A percentile compares a stretch with the other conserved stretches of the same genome.
phyloP scores from a whole-genome alignment of 441 rosid species.

The Euphorbia neoarborescens region DNA sequence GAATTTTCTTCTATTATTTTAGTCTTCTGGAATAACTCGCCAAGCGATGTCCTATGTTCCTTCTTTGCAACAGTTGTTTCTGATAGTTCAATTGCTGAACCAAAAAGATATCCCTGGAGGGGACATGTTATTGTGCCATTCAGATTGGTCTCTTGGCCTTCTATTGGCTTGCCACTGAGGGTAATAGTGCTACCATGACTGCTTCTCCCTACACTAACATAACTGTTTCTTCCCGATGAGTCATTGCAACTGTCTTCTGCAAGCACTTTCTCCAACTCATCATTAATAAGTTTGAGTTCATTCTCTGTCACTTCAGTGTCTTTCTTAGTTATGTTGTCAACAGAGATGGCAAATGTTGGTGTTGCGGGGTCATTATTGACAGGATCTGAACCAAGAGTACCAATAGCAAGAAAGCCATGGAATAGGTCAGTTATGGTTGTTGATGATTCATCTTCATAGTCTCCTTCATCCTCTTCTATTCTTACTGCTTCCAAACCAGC shows the following conservation, averaged over 20 bases:
- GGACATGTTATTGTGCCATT: conserved; percentile 52
- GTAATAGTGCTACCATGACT: conserved; percentile 72
- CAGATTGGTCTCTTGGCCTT: conserved; percentile 40
- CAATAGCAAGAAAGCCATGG: conserved; percentile 75
- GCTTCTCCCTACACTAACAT: conserved; percentile 65
- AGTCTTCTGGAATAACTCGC: conserved; percentile 67
- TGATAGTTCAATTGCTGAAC: conserved; percentile 64
- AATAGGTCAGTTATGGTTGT: conserved; percentile 52
- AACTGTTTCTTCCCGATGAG: conserved; percentile 67
- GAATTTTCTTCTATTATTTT: conserved; percentile 44
- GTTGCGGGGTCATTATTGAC: conserved; percentile 44
- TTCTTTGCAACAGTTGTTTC: conserved; percentile 57
- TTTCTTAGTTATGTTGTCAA: conserved; percentile 56
- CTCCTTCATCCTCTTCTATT: conserved; percentile 47
- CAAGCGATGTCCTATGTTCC: conserved; percentile 65
- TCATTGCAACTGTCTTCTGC: conserved; percentile 51
- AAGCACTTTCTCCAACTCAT: conserved; percentile 65
- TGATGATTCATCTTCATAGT: conserved; percentile 41
- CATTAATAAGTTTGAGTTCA: conserved; percentile 61
- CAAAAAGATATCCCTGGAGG: conserved; percentile 64
- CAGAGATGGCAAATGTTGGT: conserved; percentile 57
- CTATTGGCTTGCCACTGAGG: conserved; percentile 56
- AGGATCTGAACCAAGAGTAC: conserved; percentile 63
- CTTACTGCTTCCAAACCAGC: conserved; percentile 39
- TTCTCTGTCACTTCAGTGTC: conserved; percentile 69